Conservation (phyloP, 2,329 filamentous ascomycete genomes). For the Aspergillus awamori region DNA sequence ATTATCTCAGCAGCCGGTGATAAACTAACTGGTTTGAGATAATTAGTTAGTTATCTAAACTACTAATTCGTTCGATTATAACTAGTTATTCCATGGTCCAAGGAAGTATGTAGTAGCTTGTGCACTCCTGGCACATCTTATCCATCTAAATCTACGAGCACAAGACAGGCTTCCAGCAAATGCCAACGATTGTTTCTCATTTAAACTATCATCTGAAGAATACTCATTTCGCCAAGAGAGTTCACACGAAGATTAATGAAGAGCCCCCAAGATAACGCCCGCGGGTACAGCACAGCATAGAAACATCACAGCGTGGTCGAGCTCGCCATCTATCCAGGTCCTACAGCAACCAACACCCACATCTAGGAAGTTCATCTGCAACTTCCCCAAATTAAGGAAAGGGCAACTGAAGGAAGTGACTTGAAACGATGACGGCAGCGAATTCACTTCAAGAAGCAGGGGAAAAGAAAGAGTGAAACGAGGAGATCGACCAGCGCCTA, state of each 20-base stretch:
- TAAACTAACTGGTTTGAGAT: background rate
- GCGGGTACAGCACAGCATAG: conserved; percentile 17
- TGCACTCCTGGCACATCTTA: too few relatives aligned
- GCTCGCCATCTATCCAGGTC: conserved; percentile 18
- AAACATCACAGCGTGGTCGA: conserved; percentile 21
- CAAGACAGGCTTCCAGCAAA: conserved; percentile 2
- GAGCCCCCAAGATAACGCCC: conserved; percentile 29
- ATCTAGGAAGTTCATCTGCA: conserved; percentile 6
- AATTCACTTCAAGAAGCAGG: background rate
- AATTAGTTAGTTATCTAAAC: background rate
- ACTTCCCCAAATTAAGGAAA: conserved; percentile 13
- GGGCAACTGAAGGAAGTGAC: conserved; percentile 13
- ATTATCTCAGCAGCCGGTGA: conserved; percentile 10
- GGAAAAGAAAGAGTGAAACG: background rate
- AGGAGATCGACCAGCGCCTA: conserved; percentile 16
- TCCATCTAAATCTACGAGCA: background rate
- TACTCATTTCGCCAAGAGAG: conserved; percentile 13
- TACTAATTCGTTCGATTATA: background rate
- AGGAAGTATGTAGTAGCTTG: background rate
- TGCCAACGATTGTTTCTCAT: conserved; percentile 6
- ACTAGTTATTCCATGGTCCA: background rate
- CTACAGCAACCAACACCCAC: conserved; percentile 15
- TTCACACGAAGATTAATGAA: conserved; percentile 18
- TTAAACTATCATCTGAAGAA: conserved; percentile 20
- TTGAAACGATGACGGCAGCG: background rate